Conservation (phyloP, 495 filamentous ascomycete species). For the Physcia stellaris region DNA sequence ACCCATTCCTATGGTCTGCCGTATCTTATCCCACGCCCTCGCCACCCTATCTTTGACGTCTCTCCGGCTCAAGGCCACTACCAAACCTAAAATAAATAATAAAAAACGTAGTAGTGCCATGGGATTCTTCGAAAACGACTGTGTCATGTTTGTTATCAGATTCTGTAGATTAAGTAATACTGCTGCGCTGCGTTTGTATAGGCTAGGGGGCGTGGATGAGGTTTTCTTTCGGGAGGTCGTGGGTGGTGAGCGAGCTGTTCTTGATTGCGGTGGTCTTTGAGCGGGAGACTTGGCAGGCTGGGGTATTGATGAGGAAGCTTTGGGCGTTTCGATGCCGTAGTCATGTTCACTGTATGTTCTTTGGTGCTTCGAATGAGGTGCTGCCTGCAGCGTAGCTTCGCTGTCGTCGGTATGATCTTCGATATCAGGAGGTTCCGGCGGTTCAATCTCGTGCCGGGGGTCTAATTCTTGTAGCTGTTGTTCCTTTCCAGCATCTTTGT, state of each 20-base stretch:
- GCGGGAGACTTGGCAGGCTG: slow-evolving; percentile 1
- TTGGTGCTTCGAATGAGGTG: slow-evolving; percentile 29
- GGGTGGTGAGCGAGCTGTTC: slow-evolving; percentile 10
- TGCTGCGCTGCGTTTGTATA: slow-evolving; percentile 35
- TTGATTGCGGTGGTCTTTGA: slow-evolving; percentile 2
- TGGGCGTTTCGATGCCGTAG: slow-evolving; percentile 36
- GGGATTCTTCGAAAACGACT: slow-evolving; percentile 56
- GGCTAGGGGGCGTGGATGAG: slow-evolving; percentile 24
- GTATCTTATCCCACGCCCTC: slow-evolving; percentile 72
- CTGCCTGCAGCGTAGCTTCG: slow-evolving; percentile 3
- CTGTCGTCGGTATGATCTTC: slow-evolving; percentile 7
- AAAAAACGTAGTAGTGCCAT: slow-evolving; percentile 59
- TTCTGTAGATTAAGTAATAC: slow-evolving; percentile 42
- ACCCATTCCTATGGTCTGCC: slow-evolving; percentile 83
- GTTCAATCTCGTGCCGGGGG: slow-evolving; percentile 46
- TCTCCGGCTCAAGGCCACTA: slow-evolving; percentile 61
- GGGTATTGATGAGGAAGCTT: slow-evolving; percentile 2
- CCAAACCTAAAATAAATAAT: slow-evolving; percentile 68
- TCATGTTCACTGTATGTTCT: slow-evolving; percentile 38
- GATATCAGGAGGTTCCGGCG: slow-evolving; percentile 28
- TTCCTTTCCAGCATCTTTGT: slow-evolving; percentile 48
- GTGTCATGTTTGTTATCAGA: slow-evolving; percentile 45
- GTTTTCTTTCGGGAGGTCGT: slow-evolving; percentile 20
- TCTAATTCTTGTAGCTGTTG: slow-evolving; percentile 43
- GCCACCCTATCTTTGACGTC: slow-evolving; percentile 63